Percentiles rank a stretch among this genome's conserved stretches.
Conservation (phyloP, 108 stramenopile genomes). For the Parietichytrium sp. region DNA sequence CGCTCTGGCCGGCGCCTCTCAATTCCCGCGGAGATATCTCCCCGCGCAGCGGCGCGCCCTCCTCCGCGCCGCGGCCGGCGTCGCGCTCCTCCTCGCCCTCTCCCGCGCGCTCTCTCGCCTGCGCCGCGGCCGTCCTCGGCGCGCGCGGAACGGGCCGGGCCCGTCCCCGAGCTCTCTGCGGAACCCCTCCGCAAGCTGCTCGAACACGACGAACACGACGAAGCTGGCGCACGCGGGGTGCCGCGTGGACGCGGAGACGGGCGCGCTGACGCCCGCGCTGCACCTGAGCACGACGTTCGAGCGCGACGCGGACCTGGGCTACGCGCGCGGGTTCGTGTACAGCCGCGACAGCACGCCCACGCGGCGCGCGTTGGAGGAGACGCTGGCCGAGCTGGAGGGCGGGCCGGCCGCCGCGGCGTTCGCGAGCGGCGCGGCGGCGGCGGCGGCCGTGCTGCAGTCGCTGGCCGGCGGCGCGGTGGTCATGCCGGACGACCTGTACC, state of each 20-base stretch:
- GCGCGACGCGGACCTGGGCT: constrained; percentile 16
- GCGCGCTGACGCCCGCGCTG: background rate
- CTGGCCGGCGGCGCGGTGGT: constrained; percentile 55
- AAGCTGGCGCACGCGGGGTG: constrained; percentile 27
- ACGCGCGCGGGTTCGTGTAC: constrained; percentile 44
- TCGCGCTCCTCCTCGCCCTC: too few relatives aligned
- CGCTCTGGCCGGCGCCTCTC: too few relatives aligned
- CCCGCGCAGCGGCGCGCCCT: too few relatives aligned
- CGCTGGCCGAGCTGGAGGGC: constrained; percentile 33
- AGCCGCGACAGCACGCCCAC: constrained; percentile 44
- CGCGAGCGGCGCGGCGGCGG: constrained; percentile 43
- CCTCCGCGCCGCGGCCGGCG: too few relatives aligned
- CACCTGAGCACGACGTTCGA: constrained; percentile 27
- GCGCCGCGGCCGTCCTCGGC: too few relatives aligned
- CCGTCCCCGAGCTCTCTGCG: too few relatives aligned
- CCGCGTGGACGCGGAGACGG: background rate
- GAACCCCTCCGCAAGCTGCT: too few relatives aligned
- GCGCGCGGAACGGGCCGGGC: too few relatives aligned
- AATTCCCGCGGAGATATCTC: too few relatives aligned
- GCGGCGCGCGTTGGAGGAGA: constrained; percentile 23
- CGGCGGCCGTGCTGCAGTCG: constrained; percentile 42
- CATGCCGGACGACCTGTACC: constrained; percentile 59
- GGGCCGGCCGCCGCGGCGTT: constrained; percentile 35
- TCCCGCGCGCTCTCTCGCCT: too few relatives aligned
- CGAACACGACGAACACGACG: too few relatives aligned